These are phyloP conservation scores for Coleophoma cylindrospora DNA, from an alignment of 2,329 filamentous ascomycete genomes.

Conservation along the genomic window DNA sequence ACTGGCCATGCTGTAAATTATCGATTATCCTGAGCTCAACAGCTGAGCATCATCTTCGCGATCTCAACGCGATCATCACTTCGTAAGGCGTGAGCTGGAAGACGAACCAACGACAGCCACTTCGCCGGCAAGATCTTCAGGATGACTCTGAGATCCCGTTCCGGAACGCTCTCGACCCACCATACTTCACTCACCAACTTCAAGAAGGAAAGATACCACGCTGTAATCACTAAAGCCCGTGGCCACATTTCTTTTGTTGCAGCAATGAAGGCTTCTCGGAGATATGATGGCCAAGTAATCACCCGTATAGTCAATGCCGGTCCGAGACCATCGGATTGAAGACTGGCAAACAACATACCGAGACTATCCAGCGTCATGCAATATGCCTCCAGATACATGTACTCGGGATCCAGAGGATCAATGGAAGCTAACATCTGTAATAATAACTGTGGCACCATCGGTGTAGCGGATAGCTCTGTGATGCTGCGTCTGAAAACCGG, in stretches of 20 bases:
- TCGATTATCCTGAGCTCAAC: not conserved
- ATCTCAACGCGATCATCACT: slow-evolving; percentile 7
- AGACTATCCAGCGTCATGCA: slow-evolving; percentile 19
- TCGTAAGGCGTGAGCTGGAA: slow-evolving; percentile 7
- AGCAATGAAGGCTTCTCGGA: slow-evolving; percentile 8
- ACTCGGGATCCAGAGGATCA: slow-evolving; percentile 17
- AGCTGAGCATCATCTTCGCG: slow-evolving; percentile 7
- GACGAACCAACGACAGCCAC: slow-evolving; percentile 8
- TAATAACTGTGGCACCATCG: slow-evolving; percentile 16
- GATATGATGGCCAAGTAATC: slow-evolving; percentile 18
- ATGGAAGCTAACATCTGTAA: slow-evolving; percentile 19
- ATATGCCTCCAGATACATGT: slow-evolving; percentile 14
- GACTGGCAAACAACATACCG: slow-evolving; percentile 19
- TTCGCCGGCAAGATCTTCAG: slow-evolving; percentile 3
- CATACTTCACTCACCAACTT: slow-evolving; percentile 11
- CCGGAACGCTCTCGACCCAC: slow-evolving; percentile 13
- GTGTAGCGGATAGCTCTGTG: slow-evolving; percentile 9
- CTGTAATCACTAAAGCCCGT: slow-evolving; percentile 12
- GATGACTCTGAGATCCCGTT: slow-evolving; percentile 11
- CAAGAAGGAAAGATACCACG: slow-evolving; percentile 14
- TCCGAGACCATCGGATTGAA: slow-evolving; percentile 16
- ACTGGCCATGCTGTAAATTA: no score
- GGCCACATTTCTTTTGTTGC: slow-evolving; percentile 9
- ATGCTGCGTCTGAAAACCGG: slow-evolving; percentile 19
- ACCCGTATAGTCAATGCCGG: slow-evolving; percentile 16